Base-by-base conservation (phyloP, 306 rosid genomes). In the Acacia melanoxylon region DNA sequence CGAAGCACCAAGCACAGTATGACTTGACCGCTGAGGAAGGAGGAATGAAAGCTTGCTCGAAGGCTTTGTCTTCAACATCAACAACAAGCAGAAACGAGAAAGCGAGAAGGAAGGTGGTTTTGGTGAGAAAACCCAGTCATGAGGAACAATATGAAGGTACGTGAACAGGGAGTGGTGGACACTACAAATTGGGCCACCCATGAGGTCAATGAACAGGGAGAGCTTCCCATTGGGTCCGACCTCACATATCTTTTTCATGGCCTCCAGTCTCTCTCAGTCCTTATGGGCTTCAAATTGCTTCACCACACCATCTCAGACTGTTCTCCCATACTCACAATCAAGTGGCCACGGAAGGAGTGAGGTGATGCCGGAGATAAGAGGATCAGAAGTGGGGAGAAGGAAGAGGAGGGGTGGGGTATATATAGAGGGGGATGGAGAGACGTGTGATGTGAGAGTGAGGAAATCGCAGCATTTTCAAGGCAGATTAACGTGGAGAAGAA, bases 121-220 rank as follows among this genome's bases (percentile, higher is more conserved):
- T 27, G 1, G 1, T 27, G 29, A 27, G 29, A 27, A 27, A 1
- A 27, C 29, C 29, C 29, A 27, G 1, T 27, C 29, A 27, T 1
- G 1, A 27, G 29, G 29, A 27, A 27, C 29, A 27, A 1, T 27
- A 27, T 27, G 29, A 27, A 27, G 29, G 29, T 27, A 1, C 29
- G 29, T 27, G 29, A 27, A 27, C 1, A 27, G 29, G 29, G 99
- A 93, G 87, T 95, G 85, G 68, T 98, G 99, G 87, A 95, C 97
- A 84, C 99, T 83, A 91, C 96, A 95, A 82, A 95, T 92, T 9
- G 98, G 99, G 86, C 93, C 99, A 54, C 99, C 94, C 24, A 87
- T 85, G 80, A 92, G 89, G 91, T 95, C 96, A 29, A 97, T 95
- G 82, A 89, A 93, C 69, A 95, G 88, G 25, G 92, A 88, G 69